Evolutionary conservation across 257 asterid species (phyloP), one percentile per base, ranked within the genome.

Genomic region (Capsicum rhomboideum): DNA sequence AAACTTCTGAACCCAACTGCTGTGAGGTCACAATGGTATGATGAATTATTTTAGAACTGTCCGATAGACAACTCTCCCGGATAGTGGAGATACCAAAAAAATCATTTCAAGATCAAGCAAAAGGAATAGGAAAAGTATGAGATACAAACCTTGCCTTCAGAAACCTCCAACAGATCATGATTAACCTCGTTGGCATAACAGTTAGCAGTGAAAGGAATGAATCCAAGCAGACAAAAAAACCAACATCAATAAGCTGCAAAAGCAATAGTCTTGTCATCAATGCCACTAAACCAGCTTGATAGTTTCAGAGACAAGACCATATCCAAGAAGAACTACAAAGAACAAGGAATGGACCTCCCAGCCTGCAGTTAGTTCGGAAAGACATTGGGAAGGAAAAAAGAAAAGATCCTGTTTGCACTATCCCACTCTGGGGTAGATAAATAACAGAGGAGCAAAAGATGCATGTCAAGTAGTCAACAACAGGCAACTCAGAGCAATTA

Each of bases 181-280:
- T 71, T 72, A 93, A 87, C 87, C 99, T 91, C 82, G 97, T 88
- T 20, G 99, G 99, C 99, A 97, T 95, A 91, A 97, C 92, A 68
- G 99, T 97, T 54, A 97, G 88, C 89, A 95, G 91, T 79, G 99
- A 95, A 49, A 97, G 91, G 89, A 97, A 97, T 21, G 99, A 93
- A 89, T 97, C 99, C 82, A 97, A 83, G 91, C 99, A 97, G 50
- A 97, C 97, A 90, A 93, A 95, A 88, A 90, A 89, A 37, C 99
- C 99, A 66, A 97, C 90, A 86, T 91, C 83, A 88, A 97, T 95
- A 86, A 97, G 93, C 99, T 97, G 98, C 94, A 91, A 85, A 79
- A 88, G 75, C 79, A 82, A 50, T 52, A 82, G 34, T 64, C 23
- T 61, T 64, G 42, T 75, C 75, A 88, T 78, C 50, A 31, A 49